These are phyloP conservation scores for Penicillium sp. DNA, from an alignment of 2,329 filamentous ascomycete species.

Conservation along the genomic window DNA sequence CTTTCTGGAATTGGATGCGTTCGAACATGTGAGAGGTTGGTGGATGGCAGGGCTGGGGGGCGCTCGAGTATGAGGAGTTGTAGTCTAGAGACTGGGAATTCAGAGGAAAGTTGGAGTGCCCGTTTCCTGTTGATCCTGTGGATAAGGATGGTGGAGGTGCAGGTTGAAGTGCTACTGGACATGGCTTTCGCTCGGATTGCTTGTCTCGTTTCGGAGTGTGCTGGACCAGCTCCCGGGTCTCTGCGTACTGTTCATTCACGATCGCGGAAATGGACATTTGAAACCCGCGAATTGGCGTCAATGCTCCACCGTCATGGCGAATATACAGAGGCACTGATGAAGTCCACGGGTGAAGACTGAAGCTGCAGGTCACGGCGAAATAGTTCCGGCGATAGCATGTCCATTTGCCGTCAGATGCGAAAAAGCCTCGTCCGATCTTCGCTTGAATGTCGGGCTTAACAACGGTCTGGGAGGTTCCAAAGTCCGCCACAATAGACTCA, in stretches of 20 bases:
- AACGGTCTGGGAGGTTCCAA: constrained; percentile 32
- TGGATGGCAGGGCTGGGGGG: constrained; percentile 34
- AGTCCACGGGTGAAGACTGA: constrained; percentile 65
- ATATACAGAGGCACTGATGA: constrained; percentile 58
- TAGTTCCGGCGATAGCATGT: constrained; percentile 92
- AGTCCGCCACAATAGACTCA: constrained; percentile 35
- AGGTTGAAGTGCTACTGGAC: constrained; percentile 66
- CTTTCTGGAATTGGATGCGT: constrained; percentile 90
- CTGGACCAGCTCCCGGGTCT: constrained; percentile 80
- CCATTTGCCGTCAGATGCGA: constrained; percentile 77
- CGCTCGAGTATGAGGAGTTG: constrained; percentile 29
- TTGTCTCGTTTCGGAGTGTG: constrained; percentile 92
- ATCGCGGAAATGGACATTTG: constrained; percentile 83
- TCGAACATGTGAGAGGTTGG: constrained; percentile 68
- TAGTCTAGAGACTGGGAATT: constrained; percentile 35
- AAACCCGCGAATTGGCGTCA: constrained; percentile 67
- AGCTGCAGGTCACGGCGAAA: constrained; percentile 81
- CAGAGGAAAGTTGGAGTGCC: constrained; percentile 26
- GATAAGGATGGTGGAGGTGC: constrained; percentile 55
- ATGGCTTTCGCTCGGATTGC: constrained; percentile 73
- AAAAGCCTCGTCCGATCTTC: constrained; percentile 87
- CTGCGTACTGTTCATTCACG: constrained; percentile 71
- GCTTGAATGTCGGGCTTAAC: constrained; percentile 74
- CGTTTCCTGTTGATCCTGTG: constrained; percentile 22
- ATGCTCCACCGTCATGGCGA: constrained; percentile 45